Percentiles rank a stretch among this genome's conserved stretches.
Evolutionary conservation across 805 yeast species (phyloP).

Genomic region (Pichia exigua): DNA sequence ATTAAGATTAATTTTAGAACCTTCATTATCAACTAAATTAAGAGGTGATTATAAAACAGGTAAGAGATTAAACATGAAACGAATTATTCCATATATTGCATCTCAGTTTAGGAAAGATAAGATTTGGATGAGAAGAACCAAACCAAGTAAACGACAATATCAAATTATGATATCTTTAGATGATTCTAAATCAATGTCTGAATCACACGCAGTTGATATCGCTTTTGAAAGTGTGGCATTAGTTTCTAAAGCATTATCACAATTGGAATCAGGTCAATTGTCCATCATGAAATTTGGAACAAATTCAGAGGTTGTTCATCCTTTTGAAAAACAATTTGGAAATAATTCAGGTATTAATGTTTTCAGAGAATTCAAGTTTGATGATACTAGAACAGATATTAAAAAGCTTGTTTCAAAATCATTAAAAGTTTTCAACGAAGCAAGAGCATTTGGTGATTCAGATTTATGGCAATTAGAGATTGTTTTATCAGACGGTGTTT

Average conservation of each 20-base stretch:
- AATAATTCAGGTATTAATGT: constrained; percentile 76
- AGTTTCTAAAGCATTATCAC: constrained; percentile 89
- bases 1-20: constrained; percentile 84
- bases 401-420: constrained; percentile 65
- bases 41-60: constrained; percentile 97
- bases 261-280: constrained; percentile 88
- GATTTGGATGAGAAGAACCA: constrained; percentile 95
- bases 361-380: constrained; percentile 85
- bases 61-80: constrained; percentile 91
- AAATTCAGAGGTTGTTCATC: constrained; percentile 74
- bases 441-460: constrained; percentile 33
- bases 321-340: constrained; percentile 79
- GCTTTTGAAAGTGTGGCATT: constrained; percentile 93
- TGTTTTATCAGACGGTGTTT: constrained; percentile 91
- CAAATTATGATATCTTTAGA: constrained; percentile 97
- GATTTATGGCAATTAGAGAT: constrained; percentile 93
- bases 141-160: constrained; percentile 94
- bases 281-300: constrained; percentile 90
- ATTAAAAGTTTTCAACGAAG: constrained; percentile 59
- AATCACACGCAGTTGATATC: constrained; percentile 78
- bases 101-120: constrained; percentile 95
- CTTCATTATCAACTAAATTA: constrained; percentile 91
- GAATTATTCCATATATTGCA: constrained; percentile 96
- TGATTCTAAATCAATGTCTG: constrained; percentile 96
- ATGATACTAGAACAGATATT: constrained; percentile 82